These are phyloP conservation scores for Lichenothelia convexa DNA, from an alignment of 495 filamentous ascomycete species.

Conservation along the genomic window DNA sequence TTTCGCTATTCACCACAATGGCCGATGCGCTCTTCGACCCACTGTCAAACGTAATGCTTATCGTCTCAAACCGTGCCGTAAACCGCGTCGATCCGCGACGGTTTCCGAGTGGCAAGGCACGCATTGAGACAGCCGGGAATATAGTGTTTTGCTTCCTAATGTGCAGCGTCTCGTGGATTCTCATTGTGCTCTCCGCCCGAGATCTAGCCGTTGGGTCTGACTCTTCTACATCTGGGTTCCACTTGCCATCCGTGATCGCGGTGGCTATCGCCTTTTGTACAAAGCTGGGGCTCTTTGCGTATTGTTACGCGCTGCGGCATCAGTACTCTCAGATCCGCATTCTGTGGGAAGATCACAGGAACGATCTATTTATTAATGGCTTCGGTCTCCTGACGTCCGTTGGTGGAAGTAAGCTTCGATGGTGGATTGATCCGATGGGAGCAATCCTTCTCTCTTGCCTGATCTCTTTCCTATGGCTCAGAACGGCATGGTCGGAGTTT, in stretches of 20 bases:
- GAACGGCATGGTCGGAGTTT: slow-evolving; percentile 78
- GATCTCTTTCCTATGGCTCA: slow-evolving; percentile 61
- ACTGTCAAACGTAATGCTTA: slow-evolving; percentile 71
- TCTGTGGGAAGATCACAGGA: slow-evolving; percentile 44
- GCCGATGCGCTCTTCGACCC: slow-evolving; percentile 95
- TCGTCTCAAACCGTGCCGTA: slow-evolving; percentile 76
- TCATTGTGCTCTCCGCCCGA: slow-evolving; percentile 69
- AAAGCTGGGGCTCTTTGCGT: slow-evolving; percentile 69
- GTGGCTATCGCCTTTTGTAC: slow-evolving; percentile 72
- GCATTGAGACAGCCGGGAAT: slow-evolving; percentile 90
- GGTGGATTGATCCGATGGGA: slow-evolving; percentile 94
- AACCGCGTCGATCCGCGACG: slow-evolving; percentile 71
- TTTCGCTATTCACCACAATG: slow-evolving; percentile 96
- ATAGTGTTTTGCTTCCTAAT: slow-evolving; percentile 97
- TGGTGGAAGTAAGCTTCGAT: slow-evolving; percentile 65
- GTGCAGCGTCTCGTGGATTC: slow-evolving; percentile 73
- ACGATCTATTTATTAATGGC: slow-evolving; percentile 34
- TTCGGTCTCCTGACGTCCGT: slow-evolving; percentile 83
- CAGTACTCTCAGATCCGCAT: slow-evolving; percentile 83
- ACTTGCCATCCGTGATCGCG: slow-evolving; percentile 71
- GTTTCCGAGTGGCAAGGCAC: slow-evolving; percentile 86
- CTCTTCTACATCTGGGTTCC: slow-evolving; percentile 34
- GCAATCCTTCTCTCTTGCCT: slow-evolving; percentile 66
- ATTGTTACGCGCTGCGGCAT: slow-evolving; percentile 81
- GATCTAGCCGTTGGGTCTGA: slow-evolving; percentile 35